Conservation (phyloP, 495 filamentous ascomycete species). For the Tirmania nivea region DNA sequence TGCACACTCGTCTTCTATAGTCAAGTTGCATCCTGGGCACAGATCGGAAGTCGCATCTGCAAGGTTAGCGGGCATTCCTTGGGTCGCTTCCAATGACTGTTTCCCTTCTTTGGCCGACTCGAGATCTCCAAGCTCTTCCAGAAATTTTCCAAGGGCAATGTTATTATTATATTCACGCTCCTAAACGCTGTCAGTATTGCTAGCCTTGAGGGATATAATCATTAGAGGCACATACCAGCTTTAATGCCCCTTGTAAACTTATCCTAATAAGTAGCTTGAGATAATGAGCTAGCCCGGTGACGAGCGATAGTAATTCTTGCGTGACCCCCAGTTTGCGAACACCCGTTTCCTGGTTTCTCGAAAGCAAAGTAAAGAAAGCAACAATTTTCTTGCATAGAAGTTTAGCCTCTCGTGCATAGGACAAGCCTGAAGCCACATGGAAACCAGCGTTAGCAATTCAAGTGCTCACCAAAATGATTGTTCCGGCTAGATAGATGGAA, state of each 20-base stretch:
- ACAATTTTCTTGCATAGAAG: constrained; percentile 98
- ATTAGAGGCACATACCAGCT: constrained; percentile 27
- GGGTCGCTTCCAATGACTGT: constrained; percentile 47
- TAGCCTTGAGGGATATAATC: constrained; percentile 1
- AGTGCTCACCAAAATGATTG: neutral
- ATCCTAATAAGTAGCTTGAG: constrained; percentile 95
- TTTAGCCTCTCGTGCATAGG: constrained; percentile 87
- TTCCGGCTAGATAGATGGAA: neutral
- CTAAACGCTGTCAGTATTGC: constrained; percentile 8
- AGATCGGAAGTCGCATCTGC: constrained; percentile 65
- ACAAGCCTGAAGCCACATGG: constrained; percentile 37
- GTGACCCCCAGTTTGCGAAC: constrained; percentile 81
- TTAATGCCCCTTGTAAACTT: constrained; percentile 79
- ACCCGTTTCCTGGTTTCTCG: constrained; percentile 79
- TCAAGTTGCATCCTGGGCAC: constrained; percentile 56
- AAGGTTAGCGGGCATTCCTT: constrained; percentile 42
- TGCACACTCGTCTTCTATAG: constrained; percentile 85
- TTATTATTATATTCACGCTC: constrained; percentile 58
- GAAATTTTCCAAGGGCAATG: constrained; percentile 57
- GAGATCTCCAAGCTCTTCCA: constrained; percentile 55
- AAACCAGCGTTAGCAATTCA: constrained; percentile 5
- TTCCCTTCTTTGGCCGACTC: constrained; percentile 51
- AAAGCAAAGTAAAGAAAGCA: constrained; percentile 82
- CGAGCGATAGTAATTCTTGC: constrained; percentile 81
- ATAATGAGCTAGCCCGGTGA: constrained; percentile 94